Conservation (phyloP, 345 rosid genomes). For the Salix viminalis region DNA sequence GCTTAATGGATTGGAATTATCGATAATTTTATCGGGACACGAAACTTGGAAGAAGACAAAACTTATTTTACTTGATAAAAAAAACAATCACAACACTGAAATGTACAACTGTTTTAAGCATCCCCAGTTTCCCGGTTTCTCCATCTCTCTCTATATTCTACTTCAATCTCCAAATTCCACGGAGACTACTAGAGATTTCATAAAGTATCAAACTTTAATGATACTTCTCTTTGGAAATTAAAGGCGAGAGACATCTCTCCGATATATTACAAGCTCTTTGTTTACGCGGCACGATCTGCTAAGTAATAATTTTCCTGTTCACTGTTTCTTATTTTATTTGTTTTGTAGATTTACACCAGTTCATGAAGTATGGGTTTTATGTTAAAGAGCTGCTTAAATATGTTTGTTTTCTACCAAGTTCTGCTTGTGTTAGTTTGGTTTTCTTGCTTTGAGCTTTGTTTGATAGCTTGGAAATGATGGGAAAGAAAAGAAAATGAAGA, state of each 20-base stretch:
- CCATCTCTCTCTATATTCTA: slow-evolving; percentile 1
- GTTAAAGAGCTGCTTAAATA: not conserved
- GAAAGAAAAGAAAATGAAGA: not conserved
- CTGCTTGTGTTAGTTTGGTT: not conserved
- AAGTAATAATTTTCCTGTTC: not conserved
- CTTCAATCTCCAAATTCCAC: not conserved
- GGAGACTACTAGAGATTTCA: not conserved
- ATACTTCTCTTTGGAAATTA: slow-evolving; percentile 9
- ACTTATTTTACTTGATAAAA: not conserved
- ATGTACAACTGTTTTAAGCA: slow-evolving; percentile 9
- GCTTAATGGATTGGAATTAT: too few species aligned
- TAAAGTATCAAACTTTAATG: not conserved
- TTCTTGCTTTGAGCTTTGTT: not conserved
- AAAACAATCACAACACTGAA: too few species aligned
- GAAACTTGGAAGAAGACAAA: not conserved
- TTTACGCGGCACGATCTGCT: not conserved
- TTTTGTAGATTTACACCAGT: not conserved
- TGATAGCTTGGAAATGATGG: not conserved
- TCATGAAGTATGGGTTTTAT: not conserved
- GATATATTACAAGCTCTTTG: not conserved
- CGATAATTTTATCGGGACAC: not conserved
- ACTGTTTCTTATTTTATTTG: not conserved
- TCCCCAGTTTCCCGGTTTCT: slow-evolving; percentile 8
- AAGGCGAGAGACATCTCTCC: slow-evolving; percentile 7
- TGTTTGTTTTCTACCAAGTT: not conserved